These are phyloP conservation scores for Purpureocillium takamizusanense DNA, from an alignment of 2,329 filamentous ascomycete genomes.

Conservation along the genomic window DNA sequence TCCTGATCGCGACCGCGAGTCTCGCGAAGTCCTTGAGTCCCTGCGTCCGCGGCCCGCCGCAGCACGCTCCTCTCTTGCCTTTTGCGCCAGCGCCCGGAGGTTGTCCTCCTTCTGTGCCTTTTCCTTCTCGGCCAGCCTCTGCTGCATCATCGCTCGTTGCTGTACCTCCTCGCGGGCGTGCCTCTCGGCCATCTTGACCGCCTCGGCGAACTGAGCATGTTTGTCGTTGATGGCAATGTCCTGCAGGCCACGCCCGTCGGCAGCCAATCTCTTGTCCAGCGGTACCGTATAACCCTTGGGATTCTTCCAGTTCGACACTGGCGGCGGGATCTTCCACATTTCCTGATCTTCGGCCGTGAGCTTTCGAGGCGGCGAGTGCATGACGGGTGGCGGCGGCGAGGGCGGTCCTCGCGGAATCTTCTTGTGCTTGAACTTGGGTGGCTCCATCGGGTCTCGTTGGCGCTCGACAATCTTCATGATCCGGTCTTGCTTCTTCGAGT, in stretches of 20 bases:
- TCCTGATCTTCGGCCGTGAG: slow-evolving; percentile 96
- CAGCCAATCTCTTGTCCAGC: slow-evolving; percentile 87
- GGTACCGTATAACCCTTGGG: slow-evolving; percentile 96
- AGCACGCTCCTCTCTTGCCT: slow-evolving; percentile 76
- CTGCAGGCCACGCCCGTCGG: slow-evolving; percentile 83
- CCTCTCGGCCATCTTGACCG: slow-evolving; percentile 85
- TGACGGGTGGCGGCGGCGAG: slow-evolving; percentile 83
- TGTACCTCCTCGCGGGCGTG: slow-evolving; percentile 94
- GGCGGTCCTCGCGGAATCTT: slow-evolving; percentile 92
- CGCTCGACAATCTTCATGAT: slow-evolving; percentile 98
- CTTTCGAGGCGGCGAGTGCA: slow-evolving; percentile 91
- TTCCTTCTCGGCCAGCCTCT: slow-evolving; percentile 91
- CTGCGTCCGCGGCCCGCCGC: slow-evolving; percentile 37
- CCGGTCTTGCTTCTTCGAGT: slow-evolving; percentile 79
- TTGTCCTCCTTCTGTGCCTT: slow-evolving; percentile 91
- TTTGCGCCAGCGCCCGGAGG: slow-evolving; percentile 77
- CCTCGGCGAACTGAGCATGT: slow-evolving; percentile 92
- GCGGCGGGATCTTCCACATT: slow-evolving; percentile 80
- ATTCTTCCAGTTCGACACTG: slow-evolving; percentile 98
- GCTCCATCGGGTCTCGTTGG: slow-evolving; percentile 91
- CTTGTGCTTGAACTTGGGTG: slow-evolving; percentile 98
- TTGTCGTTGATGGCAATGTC: slow-evolving; percentile 98
- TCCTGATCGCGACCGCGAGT: slow-evolving; percentile 27
- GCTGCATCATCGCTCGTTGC: slow-evolving; percentile 88
- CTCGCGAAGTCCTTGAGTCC: slow-evolving; percentile 19